Evolutionary conservation across 305 asterid genomes (phyloP).

Genomic region (Fraxinus greggii): DNA sequence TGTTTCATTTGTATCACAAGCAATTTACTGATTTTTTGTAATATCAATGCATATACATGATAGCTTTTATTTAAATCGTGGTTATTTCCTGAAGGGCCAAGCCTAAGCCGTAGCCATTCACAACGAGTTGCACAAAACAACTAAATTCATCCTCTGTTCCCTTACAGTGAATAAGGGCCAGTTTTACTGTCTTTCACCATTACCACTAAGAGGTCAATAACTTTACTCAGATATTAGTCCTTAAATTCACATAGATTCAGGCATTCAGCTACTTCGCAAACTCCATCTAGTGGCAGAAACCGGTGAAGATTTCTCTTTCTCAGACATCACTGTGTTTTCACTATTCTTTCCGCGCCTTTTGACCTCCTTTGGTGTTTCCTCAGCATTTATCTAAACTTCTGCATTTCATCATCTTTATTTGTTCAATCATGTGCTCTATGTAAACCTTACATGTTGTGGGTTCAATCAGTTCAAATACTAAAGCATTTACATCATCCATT

Average conservation of each 20-base stretch:
- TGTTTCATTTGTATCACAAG: background rate
- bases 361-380: conserved; percentile 28
- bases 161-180: background rate
- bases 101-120: background rate
- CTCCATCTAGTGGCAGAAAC: conserved; percentile 44
- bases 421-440: conserved; percentile 43
- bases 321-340: conserved; percentile 19
- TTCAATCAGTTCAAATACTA: conserved; percentile 67
- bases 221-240: background rate
- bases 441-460: conserved; percentile 80
- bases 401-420: conserved; percentile 13
- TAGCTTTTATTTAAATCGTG: background rate
- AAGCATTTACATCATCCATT: conserved; percentile 83
- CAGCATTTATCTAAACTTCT: conserved; percentile 31
- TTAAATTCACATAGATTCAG: background rate
- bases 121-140: background rate
- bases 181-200: background rate
- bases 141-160: background rate
- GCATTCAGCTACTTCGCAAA: conserved; percentile 35
- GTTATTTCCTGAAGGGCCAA: background rate
- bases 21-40: conserved; percentile 1
- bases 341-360: conserved; percentile 26
- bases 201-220: background rate
- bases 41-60: background rate
- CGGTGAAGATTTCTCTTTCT: conserved; percentile 28